Conservation (phyloP, 2,329 filamentous ascomycete species). For the Fusarium gaditjirri region DNA sequence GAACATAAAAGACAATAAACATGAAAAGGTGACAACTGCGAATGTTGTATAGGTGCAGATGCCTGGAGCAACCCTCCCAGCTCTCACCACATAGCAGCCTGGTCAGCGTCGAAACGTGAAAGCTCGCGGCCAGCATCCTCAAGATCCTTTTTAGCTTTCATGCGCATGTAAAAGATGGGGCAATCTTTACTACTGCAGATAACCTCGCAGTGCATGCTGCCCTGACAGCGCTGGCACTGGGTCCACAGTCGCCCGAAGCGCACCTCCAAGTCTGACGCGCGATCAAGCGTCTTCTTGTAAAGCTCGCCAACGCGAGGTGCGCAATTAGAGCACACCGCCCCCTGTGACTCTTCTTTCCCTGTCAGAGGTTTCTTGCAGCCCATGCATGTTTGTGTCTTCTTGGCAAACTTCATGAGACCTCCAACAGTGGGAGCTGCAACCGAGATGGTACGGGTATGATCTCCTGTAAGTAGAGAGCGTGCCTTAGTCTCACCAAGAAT, state of each 20-base stretch:
- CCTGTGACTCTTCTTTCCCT: conserved; percentile 79
- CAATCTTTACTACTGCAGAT: conserved; percentile 97
- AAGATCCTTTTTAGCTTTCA: conserved; percentile 99
- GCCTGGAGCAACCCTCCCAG: neutral
- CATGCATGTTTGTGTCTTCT: conserved; percentile 98
- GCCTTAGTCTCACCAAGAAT: conserved; percentile 95
- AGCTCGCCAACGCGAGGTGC: conserved; percentile 87
- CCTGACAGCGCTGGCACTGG: conserved; percentile 97
- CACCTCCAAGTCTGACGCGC: conserved; percentile 91
- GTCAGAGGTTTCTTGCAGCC: conserved; percentile 97
- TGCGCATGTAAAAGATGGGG: conserved; percentile 99
- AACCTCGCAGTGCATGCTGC: conserved; percentile 97
- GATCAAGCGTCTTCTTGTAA: conserved; percentile 89
- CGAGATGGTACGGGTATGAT: conserved; percentile 93
- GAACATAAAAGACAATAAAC: conserved; percentile 1
- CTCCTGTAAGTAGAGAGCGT: conserved; percentile 84
- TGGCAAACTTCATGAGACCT: conserved; percentile 97
- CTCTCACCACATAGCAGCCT: conserved; percentile 69
- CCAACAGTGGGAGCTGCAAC: conserved; percentile 92
- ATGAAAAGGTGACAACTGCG: conserved; percentile 1
- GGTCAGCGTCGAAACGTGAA: conserved; percentile 87
- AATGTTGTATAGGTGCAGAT: neutral
- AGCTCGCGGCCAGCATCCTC: conserved; percentile 95
- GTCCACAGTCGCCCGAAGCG: conserved; percentile 95
- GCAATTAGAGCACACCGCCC: conserved; percentile 90